Base-by-base conservation (phyloP, 139 green algal species). In the Ettlia oleoabundans region DNA sequence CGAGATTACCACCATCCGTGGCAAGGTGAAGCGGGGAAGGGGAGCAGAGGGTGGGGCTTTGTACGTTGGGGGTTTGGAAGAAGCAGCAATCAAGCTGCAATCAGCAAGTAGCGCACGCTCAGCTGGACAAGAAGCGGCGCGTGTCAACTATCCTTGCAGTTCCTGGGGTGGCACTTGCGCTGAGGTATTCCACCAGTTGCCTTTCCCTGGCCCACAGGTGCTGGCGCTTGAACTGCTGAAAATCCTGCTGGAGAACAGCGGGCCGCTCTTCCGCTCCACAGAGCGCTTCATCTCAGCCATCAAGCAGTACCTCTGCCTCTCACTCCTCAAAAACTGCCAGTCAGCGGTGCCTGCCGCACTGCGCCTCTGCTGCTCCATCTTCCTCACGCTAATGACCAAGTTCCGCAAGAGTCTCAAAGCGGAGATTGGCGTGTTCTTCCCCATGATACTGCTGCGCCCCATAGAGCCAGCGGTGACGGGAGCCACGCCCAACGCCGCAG, bases 191-290 rank as follows among this genome's bases (percentile, higher is more conserved):
- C n/a, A n/a, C n/a, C n/a, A 37, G 68, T 41, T 41, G 41, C 2
- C 40, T 28, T 7, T 5, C 40, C 68, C 8, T 21, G 33, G 10
- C 2, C 7, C 28, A 55, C 91, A 95, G 92, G 88, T 97, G 66
- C 88, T 99, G 62, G 93, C 97, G 1, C 88, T 99, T 83, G 95
- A 99, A 92, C 88, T 99, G 81, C 90, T 99, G 37, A 98, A 98
- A 86, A 89, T 98, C 66, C 72, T 99, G 75, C 89, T 99, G 71
- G 95, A 98, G 87, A 99, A 98, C 89, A 94, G 91, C 65, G 96
- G 97, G 1, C 86, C 86, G 2, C 84, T 91, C 61, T 99, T 99
- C 87, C 82, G 88, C 15, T 86, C 74, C 52, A 91, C 76, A 33
- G 93, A 98, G 73, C 93, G 89, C 76, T 98, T 98, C 69, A 87